Conservation (phyloP, 1,284 basidiomycete genomes). For the Microbotryum intermedium region DNA sequence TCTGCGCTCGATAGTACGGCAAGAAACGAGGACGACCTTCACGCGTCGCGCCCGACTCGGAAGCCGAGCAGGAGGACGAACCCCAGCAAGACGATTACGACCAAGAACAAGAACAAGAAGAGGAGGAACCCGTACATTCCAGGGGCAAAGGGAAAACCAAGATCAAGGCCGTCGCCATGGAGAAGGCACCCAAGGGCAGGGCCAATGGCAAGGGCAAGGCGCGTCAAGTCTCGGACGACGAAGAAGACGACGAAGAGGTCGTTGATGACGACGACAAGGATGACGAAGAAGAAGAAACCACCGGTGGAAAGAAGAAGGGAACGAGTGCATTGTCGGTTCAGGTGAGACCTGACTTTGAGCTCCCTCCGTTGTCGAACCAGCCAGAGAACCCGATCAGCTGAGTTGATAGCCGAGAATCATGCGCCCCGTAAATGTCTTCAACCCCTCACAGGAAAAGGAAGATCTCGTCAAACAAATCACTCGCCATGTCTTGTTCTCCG, state of each 20-base stretch:
- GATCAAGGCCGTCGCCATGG: neutral
- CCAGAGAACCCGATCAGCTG: neutral
- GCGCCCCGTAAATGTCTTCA: neutral
- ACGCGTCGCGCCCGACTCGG: too few species aligned
- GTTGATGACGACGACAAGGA: neutral
- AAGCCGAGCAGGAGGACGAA: too few species aligned
- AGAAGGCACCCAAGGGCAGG: neutral
- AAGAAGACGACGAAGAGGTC: neutral
- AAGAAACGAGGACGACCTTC: too few species aligned
- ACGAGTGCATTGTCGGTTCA: constrained; percentile 10
- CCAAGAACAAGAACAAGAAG: neutral
- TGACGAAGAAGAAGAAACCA: neutral
- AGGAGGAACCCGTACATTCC: too few species aligned
- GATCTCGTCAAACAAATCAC: constrained; percentile 18
- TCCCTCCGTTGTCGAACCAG: neutral
- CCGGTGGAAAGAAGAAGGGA: neutral
- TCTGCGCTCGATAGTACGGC: too few species aligned
- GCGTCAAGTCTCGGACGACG: neutral
- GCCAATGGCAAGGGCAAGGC: constrained; percentile 3
- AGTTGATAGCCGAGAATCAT: neutral
- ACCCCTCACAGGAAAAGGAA: constrained; percentile 16
- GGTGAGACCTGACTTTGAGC: neutral
- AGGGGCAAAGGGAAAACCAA: neutral
- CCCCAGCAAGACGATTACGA: neutral
- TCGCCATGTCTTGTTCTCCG: constrained; percentile 21